Percentiles rank a stretch among this genome's conserved stretches.
Evolutionary conservation across 1,139 yeast species (phyloP).

Genomic region (Blastobotrys malaysiensis): DNA sequence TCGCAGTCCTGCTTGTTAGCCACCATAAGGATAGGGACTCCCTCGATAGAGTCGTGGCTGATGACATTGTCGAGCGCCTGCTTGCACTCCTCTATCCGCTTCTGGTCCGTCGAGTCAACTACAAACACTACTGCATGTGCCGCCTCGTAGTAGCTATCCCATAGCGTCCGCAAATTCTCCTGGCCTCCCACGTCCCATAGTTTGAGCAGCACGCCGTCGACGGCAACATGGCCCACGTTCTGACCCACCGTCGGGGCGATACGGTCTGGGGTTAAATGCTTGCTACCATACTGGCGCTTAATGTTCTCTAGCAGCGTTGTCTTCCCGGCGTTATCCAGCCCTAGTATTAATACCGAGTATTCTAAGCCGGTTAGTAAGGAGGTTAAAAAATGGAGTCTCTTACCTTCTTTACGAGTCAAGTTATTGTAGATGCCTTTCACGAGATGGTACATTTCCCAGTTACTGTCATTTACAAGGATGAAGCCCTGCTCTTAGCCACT

Average conservation of each 20-base stretch:
- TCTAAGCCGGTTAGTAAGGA: constrained; percentile 34
- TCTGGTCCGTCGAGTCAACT: constrained; percentile 84
- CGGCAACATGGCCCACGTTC: constrained; percentile 52
- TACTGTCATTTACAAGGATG: not conserved
- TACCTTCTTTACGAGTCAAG: constrained; percentile 51
- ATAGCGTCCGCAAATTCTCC: constrained; percentile 68
- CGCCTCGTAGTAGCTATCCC: constrained; percentile 80
- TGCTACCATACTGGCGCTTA: constrained; percentile 44
- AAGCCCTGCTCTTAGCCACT: not conserved
- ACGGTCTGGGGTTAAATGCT: constrained; percentile 42
- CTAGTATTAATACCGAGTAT: constrained; percentile 73
- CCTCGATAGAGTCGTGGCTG: constrained; percentile 53
- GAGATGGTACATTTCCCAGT: constrained; percentile 53
- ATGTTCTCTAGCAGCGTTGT: constrained; percentile 71
- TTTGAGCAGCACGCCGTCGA: constrained; percentile 56
- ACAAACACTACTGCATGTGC: constrained; percentile 91
- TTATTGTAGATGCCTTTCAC: constrained; percentile 54
- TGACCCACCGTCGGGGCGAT: constrained; percentile 75
- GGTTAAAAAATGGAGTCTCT: constrained; percentile 11
- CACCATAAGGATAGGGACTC: constrained; percentile 86
- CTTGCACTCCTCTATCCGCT: constrained; percentile 77
- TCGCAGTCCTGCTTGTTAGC: constrained; percentile 94
- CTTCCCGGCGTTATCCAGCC: constrained; percentile 94
- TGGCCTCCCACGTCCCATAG: constrained; percentile 99
- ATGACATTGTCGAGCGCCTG: constrained; percentile 48